Conservation (phyloP, 116 monocot species). For the Cymodocea nodosa region DNA sequence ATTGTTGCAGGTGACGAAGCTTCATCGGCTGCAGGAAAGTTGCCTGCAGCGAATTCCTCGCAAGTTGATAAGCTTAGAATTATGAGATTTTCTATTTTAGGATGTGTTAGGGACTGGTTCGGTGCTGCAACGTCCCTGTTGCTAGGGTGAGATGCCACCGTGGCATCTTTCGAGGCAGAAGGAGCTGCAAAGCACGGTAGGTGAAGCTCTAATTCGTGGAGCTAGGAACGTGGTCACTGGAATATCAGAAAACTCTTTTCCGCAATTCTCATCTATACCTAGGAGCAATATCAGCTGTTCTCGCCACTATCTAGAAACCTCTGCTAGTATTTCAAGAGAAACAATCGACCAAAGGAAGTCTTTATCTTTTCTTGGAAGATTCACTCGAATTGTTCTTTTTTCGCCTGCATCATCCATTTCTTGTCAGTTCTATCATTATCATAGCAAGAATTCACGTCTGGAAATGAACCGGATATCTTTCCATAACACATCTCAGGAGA, state of each 20-base stretch:
- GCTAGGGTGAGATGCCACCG: not conserved
- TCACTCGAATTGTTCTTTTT: slow-evolving; percentile 4
- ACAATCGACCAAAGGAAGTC: slow-evolving; percentile 16
- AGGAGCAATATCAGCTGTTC: not conserved
- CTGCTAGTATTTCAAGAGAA: slow-evolving; percentile 9
- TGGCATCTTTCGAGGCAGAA: not conserved
- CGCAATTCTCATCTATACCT: not conserved
- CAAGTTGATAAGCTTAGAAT: not conserved
- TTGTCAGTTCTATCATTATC: slow-evolving; percentile 8
- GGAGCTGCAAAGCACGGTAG: not conserved
- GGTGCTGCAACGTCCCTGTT: not conserved
- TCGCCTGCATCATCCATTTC: slow-evolving; percentile 14
- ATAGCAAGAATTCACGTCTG: slow-evolving; percentile 3
- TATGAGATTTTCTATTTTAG: not conserved
- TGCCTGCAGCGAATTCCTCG: not conserved
- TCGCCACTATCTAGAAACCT: not conserved
- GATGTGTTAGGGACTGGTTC: not conserved
- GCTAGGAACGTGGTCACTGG: not conserved
- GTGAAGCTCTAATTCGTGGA: not conserved
- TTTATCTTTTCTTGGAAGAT: slow-evolving; percentile 9
- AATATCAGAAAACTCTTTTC: not conserved
- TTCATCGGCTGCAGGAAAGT: not conserved
- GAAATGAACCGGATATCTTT: slow-evolving; percentile 9
- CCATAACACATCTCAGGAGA: slow-evolving; percentile 16
- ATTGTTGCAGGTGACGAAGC: not conserved